These are phyloP conservation scores for Casuarina glauca DNA, from an alignment of 306 rosid genomes.

Conservation along the genomic window DNA sequence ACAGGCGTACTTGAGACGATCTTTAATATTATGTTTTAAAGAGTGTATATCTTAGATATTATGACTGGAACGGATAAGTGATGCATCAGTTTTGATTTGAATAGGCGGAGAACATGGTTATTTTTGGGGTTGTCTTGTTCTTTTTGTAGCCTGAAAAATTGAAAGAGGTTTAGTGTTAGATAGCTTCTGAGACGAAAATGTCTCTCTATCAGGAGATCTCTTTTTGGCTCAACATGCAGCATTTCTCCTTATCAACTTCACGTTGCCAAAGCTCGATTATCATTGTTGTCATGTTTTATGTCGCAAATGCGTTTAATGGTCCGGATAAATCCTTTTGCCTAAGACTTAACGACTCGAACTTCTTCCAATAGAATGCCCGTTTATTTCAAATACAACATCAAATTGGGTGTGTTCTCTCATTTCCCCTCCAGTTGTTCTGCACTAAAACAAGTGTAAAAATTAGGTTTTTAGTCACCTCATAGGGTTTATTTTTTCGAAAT, in stretches of 20 bases:
- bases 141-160: background rate
- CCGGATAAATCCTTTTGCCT: no score
- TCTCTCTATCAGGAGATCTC: background rate
- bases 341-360: no score
- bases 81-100: conserved; percentile 58
- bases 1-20: conserved; percentile 32
- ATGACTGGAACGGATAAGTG: conserved; percentile 37
- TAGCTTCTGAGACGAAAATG: background rate
- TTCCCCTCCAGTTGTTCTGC: no score
- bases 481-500: no score
- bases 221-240: background rate
- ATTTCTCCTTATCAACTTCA: background rate
- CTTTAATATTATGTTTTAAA: conserved; percentile 33
- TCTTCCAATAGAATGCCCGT: no score
- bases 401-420: no score
- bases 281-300: no score
- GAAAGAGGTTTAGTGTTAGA: background rate
- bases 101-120: conserved; percentile 29
- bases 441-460: no score
- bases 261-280: background rate
- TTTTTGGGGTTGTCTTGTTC: background rate
- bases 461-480: no score
- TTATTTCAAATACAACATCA: no score
- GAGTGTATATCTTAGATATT: conserved; percentile 50
- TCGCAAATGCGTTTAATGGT: no score